Evolutionary conservation across 2,329 filamentous ascomycete genomes (phyloP), one percentile per base, ranked within the genome.

Genomic region (Pyrenophora graminea): DNA sequence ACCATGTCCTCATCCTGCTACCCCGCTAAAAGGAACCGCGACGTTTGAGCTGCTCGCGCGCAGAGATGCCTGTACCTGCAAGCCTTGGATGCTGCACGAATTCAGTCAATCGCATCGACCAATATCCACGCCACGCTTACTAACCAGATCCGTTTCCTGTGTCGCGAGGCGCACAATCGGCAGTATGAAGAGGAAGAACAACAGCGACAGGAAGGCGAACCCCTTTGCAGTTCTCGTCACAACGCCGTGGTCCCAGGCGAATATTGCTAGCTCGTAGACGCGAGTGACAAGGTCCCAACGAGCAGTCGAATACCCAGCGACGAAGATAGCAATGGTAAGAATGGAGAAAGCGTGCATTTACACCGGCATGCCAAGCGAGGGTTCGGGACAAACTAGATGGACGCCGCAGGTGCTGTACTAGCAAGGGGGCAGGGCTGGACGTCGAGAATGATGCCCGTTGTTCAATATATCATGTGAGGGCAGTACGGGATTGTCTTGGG

Each of bases 241-340:
- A 68, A 99, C 94, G 72, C 93, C 91, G 90, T 97, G 90, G 76
- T 97, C 90, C 91, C 92, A 97, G 64, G 95, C 94, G 75, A 97
- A 99, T 62, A 96, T 89, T 64, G 91, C 89, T 68, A 99, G 85
- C 78, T 99, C 93, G 87, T 97, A 96, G 68, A 97, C 83, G 69
- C 92, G 88, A 66, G 93, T 97, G 64, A 97, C 91, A 58, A 99
- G 87, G 78, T 97, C 94, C 92, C 94, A 99, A 82, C 94, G 89
- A 73, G 94, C 94, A 78, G 94, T 99, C 76, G 93, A 97, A 83
- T 99, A 99, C 77, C 94, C 94, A 80, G 94, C 93, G 83, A 97
- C 89, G 81, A 99, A 99, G 80, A 99, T 97, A 79, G 89, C 91
- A 79, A 96, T 86, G 70, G 92, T 96, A 76, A 97, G 85, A 75